phyloP scores from a whole-genome alignment of 2,329 filamentous ascomycete genomes.

The Trichocomaceae sp. region DNA sequence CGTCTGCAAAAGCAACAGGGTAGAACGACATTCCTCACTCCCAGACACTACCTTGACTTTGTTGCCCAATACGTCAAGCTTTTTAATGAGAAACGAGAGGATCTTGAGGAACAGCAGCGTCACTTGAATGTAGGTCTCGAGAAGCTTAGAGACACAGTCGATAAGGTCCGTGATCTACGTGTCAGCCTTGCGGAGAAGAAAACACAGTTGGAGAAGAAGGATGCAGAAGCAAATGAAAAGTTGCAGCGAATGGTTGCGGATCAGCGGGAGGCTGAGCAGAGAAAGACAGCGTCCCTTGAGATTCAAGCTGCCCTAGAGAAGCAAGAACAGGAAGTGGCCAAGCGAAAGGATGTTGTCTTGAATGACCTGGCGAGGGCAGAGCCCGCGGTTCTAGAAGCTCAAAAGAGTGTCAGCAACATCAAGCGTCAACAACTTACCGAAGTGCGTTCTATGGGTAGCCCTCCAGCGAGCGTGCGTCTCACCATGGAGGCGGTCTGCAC shows the following conservation, averaged over 20 bases:
- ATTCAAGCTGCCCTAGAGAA: constrained; percentile 81
- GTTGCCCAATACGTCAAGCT: constrained; percentile 95
- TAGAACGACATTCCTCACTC: constrained; percentile 86
- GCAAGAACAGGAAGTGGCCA: constrained; percentile 81
- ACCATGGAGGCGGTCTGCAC: constrained; percentile 96
- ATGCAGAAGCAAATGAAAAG: constrained; percentile 94
- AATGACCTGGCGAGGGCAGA: constrained; percentile 84
- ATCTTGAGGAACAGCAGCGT: constrained; percentile 95
- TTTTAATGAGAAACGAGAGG: constrained; percentile 96
- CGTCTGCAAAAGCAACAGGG: constrained; percentile 88
- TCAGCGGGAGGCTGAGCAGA: constrained; percentile 87
- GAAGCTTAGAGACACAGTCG: constrained; percentile 92
- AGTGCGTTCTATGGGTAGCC: constrained; percentile 93
- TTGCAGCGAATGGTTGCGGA: constrained; percentile 95
- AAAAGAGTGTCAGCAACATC: constrained; percentile 96
- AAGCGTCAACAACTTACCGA: constrained; percentile 95
- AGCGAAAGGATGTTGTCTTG: constrained; percentile 75
- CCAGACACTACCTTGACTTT: constrained; percentile 95
- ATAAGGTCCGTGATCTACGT: constrained; percentile 90
- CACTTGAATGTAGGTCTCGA: constrained; percentile 97
- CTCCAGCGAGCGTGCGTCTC: constrained; percentile 81
- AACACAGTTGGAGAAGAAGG: constrained; percentile 83
- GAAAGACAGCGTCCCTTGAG: constrained; percentile 79
- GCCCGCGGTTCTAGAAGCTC: constrained; percentile 85
- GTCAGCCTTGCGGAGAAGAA: constrained; percentile 92